These are phyloP conservation scores for Radiomyces spectabilis DNA, from an alignment of 192 early-diverging fungal species.

Conservation along the genomic window DNA sequence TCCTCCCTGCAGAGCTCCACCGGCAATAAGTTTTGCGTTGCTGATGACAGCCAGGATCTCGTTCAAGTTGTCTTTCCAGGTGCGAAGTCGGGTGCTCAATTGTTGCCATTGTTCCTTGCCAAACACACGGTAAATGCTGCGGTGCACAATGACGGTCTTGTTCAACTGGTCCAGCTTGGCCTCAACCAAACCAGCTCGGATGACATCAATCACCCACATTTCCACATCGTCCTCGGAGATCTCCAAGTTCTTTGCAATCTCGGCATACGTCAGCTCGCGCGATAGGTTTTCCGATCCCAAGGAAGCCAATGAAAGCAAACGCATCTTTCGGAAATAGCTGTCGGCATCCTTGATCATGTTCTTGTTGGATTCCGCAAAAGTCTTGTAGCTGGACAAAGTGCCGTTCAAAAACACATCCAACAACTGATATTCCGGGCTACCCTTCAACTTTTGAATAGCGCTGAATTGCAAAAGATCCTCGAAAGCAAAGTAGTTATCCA, in stretches of 20 bases:
- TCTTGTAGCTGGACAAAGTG: conserved; percentile 55
- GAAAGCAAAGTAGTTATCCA: conserved; percentile 68
- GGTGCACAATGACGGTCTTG: conserved; percentile 70
- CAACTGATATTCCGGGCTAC: conserved; percentile 54
- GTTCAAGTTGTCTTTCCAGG: conserved; percentile 76
- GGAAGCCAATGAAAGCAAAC: conserved; percentile 74
- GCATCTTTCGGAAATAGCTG: conserved; percentile 71
- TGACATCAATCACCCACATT: conserved; percentile 92
- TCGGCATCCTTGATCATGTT: conserved; percentile 47
- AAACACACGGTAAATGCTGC: conserved; percentile 83
- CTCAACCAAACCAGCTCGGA: conserved; percentile 87
- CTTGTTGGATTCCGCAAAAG: conserved; percentile 48
- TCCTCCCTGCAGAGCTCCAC: conserved; percentile 24
- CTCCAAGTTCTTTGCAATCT: conserved; percentile 68
- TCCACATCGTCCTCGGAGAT: conserved; percentile 81
- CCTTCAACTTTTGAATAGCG: conserved; percentile 56
- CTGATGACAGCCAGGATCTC: conserved; percentile 80
- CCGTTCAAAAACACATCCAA: conserved; percentile 62
- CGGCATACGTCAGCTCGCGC: conserved; percentile 61
- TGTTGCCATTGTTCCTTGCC: conserved; percentile 75
- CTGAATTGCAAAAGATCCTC: conserved; percentile 63
- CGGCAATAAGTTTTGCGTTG: conserved; percentile 71
- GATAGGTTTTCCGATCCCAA: conserved; percentile 65
- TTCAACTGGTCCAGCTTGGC: conserved; percentile 91
- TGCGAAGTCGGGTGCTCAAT: conserved; percentile 55